Conservation (phyloP, 2,329 filamentous ascomycete species). For the Mycosphaerella sp. region DNA sequence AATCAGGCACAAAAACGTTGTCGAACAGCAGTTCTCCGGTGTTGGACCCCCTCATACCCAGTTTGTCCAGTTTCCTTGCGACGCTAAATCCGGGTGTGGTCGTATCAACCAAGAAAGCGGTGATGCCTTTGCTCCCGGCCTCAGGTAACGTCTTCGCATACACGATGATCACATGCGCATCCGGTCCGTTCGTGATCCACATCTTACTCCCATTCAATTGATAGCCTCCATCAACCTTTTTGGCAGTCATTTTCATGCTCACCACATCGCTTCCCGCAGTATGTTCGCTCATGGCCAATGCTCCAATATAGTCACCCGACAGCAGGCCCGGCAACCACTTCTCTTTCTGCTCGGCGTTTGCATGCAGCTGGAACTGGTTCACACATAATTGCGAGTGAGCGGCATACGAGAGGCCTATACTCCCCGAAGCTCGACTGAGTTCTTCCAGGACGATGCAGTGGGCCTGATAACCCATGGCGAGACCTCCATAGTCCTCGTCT, state of each 20-base stretch:
- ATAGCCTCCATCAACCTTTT: slow-evolving; percentile 75
- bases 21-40: slow-evolving; percentile 93
- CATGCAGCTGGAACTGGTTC: slow-evolving; percentile 92
- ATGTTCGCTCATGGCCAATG: slow-evolving; percentile 91
- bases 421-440: slow-evolving; percentile 74
- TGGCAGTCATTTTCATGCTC: slow-evolving; percentile 84
- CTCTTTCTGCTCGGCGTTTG: slow-evolving; percentile 67
- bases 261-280: slow-evolving; percentile 90
- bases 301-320: slow-evolving; percentile 73
- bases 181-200: slow-evolving; percentile 98
- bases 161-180: slow-evolving; percentile 89
- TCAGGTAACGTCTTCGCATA: slow-evolving; percentile 90
- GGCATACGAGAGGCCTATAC: slow-evolving; percentile 81
- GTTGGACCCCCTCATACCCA: slow-evolving; percentile 96
- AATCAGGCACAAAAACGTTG: slow-evolving; percentile 76
- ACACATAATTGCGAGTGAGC: slow-evolving; percentile 95
- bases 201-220: slow-evolving; percentile 87
- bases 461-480: slow-evolving; percentile 92
- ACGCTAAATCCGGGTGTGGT: slow-evolving; percentile 71
- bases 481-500: slow-evolving; percentile 81
- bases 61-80: slow-evolving; percentile 88
- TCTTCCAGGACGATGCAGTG: slow-evolving; percentile 96
- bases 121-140: slow-evolving; percentile 81
- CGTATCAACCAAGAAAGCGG: slow-evolving; percentile 81
- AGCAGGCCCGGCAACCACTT: slow-evolving; percentile 75